phyloP scores from a whole-genome alignment of 2,329 filamentous ascomycete genomes.

The Sporothrix globosa region DNA sequence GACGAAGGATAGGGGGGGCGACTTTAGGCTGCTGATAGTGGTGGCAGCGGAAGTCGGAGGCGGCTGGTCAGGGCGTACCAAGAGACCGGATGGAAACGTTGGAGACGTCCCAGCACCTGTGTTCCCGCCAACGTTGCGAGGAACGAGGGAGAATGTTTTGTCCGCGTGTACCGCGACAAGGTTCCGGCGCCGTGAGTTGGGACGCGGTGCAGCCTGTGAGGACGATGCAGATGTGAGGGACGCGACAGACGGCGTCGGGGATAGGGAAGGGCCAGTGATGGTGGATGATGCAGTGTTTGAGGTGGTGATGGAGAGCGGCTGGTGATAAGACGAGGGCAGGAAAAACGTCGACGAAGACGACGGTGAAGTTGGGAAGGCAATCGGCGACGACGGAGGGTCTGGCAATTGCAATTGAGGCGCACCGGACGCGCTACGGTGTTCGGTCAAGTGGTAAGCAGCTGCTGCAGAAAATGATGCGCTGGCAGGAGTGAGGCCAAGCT shows the following conservation, averaged over 20 bases:
- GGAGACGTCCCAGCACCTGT: constrained; percentile 28
- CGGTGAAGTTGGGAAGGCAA: constrained; percentile 19
- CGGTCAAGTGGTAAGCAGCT: constrained; percentile 21
- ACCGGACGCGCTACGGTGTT: constrained; percentile 16
- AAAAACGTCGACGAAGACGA: constrained; percentile 28
- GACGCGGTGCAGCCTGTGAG: constrained; percentile 39
- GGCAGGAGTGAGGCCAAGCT: constrained; percentile 28
- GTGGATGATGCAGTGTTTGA: constrained; percentile 31
- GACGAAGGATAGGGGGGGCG: constrained; percentile 50
- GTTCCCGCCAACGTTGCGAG: constrained; percentile 37
- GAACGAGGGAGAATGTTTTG: constrained; percentile 61
- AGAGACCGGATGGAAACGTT: constrained; percentile 30
- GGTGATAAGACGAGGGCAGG: constrained; percentile 22
- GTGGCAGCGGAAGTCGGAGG: constrained; percentile 33
- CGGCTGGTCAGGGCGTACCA: constrained; percentile 33
- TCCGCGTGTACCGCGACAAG: constrained; percentile 58
- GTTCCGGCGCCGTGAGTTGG: constrained; percentile 49
- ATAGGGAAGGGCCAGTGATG: constrained; percentile 32
- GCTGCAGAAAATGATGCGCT: constrained; percentile 32
- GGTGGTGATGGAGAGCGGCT: constrained; percentile 25
- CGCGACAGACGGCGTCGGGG: constrained; percentile 30
- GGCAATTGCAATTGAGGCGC: constrained; percentile 28
- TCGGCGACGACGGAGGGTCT: constrained; percentile 29
- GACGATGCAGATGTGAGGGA: constrained; percentile 36
- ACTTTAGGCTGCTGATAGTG: constrained; percentile 44